Evolutionary conservation across 2,329 filamentous ascomycete genomes (phyloP).

Genomic region (Penicillium sp.): DNA sequence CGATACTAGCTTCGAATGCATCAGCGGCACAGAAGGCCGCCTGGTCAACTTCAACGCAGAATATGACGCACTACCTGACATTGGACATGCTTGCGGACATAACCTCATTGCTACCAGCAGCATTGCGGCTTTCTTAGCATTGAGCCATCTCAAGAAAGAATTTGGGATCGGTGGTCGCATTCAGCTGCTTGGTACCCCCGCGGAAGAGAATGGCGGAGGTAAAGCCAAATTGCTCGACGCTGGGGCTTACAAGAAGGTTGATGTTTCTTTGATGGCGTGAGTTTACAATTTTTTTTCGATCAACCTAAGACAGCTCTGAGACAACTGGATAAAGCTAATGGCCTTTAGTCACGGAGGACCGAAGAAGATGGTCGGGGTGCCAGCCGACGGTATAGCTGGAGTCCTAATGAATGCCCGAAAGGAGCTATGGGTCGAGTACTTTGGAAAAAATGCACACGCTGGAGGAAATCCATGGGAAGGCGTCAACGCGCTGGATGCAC

Average conservation of each 20-base stretch:
- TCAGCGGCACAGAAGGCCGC: conserved; percentile 6
- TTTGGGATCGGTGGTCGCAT: conserved; percentile 1
- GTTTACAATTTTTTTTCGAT: neutral
- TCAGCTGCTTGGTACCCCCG: conserved; percentile 16
- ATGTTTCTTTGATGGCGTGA: conserved; percentile 11
- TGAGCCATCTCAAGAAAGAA: conserved; percentile 7
- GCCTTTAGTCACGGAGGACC: neutral
- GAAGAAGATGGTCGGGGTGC: neutral
- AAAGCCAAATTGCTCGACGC: conserved; percentile 14
- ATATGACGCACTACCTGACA: conserved; percentile 22
- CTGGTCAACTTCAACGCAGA: conserved; percentile 20
- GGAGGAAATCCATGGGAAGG: conserved; percentile 55
- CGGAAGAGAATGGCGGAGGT: conserved; percentile 19
- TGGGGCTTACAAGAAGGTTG: conserved; percentile 12
- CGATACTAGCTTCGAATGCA: conserved; percentile 6
- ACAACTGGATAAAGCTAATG: neutral
- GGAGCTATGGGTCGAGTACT: conserved; percentile 33
- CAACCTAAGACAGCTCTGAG: neutral
- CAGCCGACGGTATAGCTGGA: conserved; percentile 2
- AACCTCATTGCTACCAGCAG: conserved; percentile 22
- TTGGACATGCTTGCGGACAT: conserved; percentile 26
- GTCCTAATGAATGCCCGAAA: neutral
- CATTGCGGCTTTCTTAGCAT: conserved; percentile 13
- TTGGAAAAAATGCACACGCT: conserved; percentile 53
- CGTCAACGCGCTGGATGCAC: conserved; percentile 56